Conservation (phyloP, 2,329 filamentous ascomycete genomes). For the Atkinsonella texensis region DNA sequence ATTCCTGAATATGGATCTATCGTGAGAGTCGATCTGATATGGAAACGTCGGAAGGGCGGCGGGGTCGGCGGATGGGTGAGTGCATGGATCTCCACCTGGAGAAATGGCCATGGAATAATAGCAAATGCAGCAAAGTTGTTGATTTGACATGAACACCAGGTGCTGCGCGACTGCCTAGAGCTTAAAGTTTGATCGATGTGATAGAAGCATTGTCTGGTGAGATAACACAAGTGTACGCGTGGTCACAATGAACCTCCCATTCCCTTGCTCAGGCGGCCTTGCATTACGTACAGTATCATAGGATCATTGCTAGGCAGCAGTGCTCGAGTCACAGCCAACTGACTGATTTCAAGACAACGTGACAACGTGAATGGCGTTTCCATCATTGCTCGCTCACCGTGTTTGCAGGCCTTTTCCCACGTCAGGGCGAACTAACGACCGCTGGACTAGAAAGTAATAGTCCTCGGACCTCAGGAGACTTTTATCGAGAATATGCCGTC, state of each 20-base stretch:
- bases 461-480: too few relatives aligned
- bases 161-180: background rate
- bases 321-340: background rate
- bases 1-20: background rate
- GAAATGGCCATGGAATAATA: background rate
- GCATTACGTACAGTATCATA: background rate
- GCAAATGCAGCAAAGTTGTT: background rate
- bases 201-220: background rate
- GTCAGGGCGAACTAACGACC: too few relatives aligned
- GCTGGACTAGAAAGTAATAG: too few relatives aligned
- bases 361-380: background rate
- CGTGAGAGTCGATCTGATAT: background rate
- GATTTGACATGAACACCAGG: background rate
- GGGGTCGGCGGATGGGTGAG: background rate
- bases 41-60: background rate
- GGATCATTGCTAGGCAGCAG: background rate
- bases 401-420: too few relatives aligned
- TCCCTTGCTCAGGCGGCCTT: background rate
- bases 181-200: background rate
- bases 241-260: background rate
- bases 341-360: background rate
- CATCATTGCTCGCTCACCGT: background rate
- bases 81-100: background rate
- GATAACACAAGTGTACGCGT: background rate
- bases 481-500: too few relatives aligned